Base-by-base conservation (phyloP, 805 yeast genomes). In the Candida germanica region DNA sequence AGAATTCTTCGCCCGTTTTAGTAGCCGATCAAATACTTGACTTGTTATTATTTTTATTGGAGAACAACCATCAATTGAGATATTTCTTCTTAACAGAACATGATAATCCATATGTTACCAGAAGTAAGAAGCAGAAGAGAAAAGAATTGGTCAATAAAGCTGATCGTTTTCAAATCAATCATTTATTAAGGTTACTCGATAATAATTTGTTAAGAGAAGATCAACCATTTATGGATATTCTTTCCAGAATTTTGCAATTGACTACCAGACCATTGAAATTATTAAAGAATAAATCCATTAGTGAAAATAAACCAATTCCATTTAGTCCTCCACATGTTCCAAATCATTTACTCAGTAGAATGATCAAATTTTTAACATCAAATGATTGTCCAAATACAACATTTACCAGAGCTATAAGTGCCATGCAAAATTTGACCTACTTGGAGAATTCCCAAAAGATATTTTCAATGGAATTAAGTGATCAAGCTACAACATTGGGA, bases 351-450 rank as follows among this genome's bases (percentile, higher is more conserved):
- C 65, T 87, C 50, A 72, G 76, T 31, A 72, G 71, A 42, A 66
- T 87, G 21, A 81, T 85, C 11, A 71, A 78, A 15, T 78, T 86
- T 21, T 66, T 89, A 35, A 77, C 82, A 4, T 76, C 91, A 1
- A 87, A 85, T 51, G 95, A 89, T 38, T 87, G 96, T 53, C 79
- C 89, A 23, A 81, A 86, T 44, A 75, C 82, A 28, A 86, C 94
- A 0, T 87, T 89, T 63, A 87, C 87, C 49, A 85, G 88, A 53
- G 80, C 89, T 0, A 70, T 89, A 34, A 77, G 85, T 41, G 77
- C 87, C 1, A 84, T 89, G 80, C 89, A 83, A 46, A 81, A 84
- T 51, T 56, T 89, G 29, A 75, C 87, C 0, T 64, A 72, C 12
- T 57, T 88, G 14, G 71, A 75, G 1, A 73, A 75, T 39, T 82